Conservation (phyloP, 2,329 filamentous ascomycete species). For the Aureobasidium leucospermi region DNA sequence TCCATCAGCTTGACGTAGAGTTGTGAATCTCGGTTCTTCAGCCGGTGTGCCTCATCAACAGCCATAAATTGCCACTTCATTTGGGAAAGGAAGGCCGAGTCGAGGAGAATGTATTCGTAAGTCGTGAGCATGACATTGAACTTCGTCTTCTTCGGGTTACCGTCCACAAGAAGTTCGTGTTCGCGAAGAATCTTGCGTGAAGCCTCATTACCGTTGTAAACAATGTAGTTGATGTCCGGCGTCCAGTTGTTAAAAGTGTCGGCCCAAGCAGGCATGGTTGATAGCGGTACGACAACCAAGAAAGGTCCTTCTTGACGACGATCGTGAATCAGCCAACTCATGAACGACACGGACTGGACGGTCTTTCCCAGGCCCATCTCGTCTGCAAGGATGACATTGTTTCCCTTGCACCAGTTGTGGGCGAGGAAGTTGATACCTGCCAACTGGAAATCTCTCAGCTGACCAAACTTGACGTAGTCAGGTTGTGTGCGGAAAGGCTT, state of each 20-base stretch:
- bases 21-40: conserved; percentile 95
- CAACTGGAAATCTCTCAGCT: conserved; percentile 87
- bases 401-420: conserved; percentile 88
- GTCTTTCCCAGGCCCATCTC: conserved; percentile 99
- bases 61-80: conserved; percentile 98
- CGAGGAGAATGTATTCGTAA: conserved; percentile 89
- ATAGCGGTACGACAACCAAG: conserved; percentile 92
- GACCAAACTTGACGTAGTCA: conserved; percentile 72
- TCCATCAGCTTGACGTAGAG: conserved; percentile 77
- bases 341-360: conserved; percentile 91
- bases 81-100: conserved; percentile 73
- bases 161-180: conserved; percentile 79
- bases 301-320: conserved; percentile 89
- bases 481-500: conserved; percentile 73
- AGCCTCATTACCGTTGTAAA: conserved; percentile 85
- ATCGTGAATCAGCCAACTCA: conserved; percentile 92
- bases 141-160: conserved; percentile 80
- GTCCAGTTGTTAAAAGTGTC: conserved; percentile 97
- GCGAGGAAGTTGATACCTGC: conserved; percentile 91
- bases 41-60: conserved; percentile 90
- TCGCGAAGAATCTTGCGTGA: conserved; percentile 83
- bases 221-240: conserved; percentile 92
- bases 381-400: conserved; percentile 95
- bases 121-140: conserved; percentile 98
- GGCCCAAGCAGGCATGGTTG: conserved; percentile 95